Evolutionary conservation across 108 stramenopile species (phyloP).

Genomic region (Cyclotella choctawhatcheeana): DNA sequence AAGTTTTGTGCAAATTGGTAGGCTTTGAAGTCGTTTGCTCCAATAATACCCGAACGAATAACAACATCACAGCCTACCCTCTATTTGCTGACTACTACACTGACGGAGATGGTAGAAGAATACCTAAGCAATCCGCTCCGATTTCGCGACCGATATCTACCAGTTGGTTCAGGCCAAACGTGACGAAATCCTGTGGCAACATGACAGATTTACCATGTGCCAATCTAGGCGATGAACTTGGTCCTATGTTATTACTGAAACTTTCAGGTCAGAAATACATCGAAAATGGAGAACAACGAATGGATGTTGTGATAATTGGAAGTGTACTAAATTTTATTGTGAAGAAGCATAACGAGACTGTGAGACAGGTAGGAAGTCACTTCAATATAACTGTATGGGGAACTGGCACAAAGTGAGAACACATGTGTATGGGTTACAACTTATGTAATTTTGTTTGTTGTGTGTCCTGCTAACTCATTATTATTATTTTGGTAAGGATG

Average conservation of each 20-base stretch:
- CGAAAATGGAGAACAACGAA: constrained; percentile 10
- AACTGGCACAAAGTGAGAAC: constrained; percentile 15
- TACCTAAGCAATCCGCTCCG: neutral
- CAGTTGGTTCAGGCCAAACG: constrained; percentile 3
- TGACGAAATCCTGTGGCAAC: neutral
- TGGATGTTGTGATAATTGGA: constrained; percentile 20
- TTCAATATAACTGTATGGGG: constrained; percentile 22
- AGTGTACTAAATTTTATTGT: constrained; percentile 23
- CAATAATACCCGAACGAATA: neutral
- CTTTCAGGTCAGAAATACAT: constrained; percentile 5
- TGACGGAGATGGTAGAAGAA: neutral
- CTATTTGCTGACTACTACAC: neutral
- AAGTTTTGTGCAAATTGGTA: too few species aligned
- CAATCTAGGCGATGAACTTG: constrained; percentile 27
- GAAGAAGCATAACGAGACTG: constrained; percentile 7
- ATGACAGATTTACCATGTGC: constrained; percentile 7
- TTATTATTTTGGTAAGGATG: too few species aligned
- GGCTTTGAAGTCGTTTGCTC: neutral
- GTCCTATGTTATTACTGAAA: constrained; percentile 1
- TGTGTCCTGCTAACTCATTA: too few species aligned
- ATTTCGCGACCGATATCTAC: neutral
- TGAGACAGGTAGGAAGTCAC: neutral
- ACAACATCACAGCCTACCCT: neutral
- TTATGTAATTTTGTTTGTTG: neutral
- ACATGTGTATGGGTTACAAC: neutral